Evolutionary conservation across 148 eudicot species (phyloP), one percentile per base, ranked within the genome.

Genomic region (Polygonum aviculare): DNA sequence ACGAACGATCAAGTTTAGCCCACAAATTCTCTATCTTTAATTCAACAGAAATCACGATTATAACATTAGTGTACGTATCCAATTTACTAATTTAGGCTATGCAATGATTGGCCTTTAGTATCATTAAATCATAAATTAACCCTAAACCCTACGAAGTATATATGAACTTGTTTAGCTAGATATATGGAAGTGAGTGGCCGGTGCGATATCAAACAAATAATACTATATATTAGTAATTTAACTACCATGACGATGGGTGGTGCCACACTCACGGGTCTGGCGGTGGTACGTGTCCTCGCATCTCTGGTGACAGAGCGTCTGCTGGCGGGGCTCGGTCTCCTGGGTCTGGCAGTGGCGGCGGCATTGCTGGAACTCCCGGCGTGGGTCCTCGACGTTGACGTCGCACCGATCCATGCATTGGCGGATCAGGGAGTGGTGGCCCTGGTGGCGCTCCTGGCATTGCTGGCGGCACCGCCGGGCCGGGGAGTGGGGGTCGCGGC

Each of bases 401-500:
- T 63, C 74, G 47, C 74, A 63, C 4, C 36, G 69, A 4, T 63
- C 36, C 69, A 63, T 33, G 38, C 69, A 63, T 1, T 12, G 69
- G 7, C 38, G 69, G 36, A 21, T 11, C 69, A 22, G 69, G 38
- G 31, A 26, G 31, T 36, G 22, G 11, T 44, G 47, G 47, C 47
- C 47, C 9, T 44, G 47, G 2, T 44, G 10, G 9, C 38, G 69
- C 1, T 63, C 36, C 38, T 63, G 41, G 48, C 76, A 74, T 14
- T 39, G 76, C 59, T 74, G 76, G 33, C 50, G 76, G 60, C 76
- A 74, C 2, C 40, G 19, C 11, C 47, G 74, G 74, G 39, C 22
- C 19, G 50, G 59, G 36, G 31, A 1, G 11, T 26, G 18, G 11
- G 59, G 76, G 19, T 51, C 57, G 2, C 44, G 67, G 26, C 41